Conservation (phyloP, 1,284 basidiomycete genomes). For the Cystobasidium slooffiae region DNA sequence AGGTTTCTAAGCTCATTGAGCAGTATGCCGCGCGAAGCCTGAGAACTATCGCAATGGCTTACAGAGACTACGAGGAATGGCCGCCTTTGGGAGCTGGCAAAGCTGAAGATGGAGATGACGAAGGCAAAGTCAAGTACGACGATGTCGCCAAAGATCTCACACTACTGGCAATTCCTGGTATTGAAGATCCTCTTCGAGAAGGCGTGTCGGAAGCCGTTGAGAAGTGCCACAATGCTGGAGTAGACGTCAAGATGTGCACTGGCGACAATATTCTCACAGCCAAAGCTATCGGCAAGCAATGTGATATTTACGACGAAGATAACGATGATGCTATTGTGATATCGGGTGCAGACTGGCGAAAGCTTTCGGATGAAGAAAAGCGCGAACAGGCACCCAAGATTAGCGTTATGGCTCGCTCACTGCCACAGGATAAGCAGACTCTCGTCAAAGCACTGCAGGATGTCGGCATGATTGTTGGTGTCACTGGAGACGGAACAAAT, state of each 20-base stretch:
- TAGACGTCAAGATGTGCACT: conserved; percentile 48
- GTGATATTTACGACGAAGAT: conserved; percentile 45
- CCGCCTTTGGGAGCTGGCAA: conserved; percentile 38
- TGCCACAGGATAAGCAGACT: conserved; percentile 62
- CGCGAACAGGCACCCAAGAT: conserved; percentile 44
- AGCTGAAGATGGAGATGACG: conserved; percentile 28
- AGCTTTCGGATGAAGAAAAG: conserved; percentile 45
- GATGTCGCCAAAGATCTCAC: conserved; percentile 44
- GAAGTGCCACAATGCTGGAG: conserved; percentile 45
- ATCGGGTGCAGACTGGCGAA: conserved; percentile 45
- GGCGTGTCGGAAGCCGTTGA: conserved; percentile 47
- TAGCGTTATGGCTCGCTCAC: conserved; percentile 46
- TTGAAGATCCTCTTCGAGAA: conserved; percentile 46
- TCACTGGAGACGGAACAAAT: conserved; percentile 72
- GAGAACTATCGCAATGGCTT: conserved; percentile 46
- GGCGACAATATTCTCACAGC: conserved; percentile 48
- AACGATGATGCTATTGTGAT: conserved; percentile 24
- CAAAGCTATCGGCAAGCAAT: conserved; percentile 47
- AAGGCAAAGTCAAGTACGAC: conserved; percentile 45
- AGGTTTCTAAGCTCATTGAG: conserved; percentile 39
- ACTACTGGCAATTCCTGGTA: conserved; percentile 46
- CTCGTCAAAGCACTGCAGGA: conserved; percentile 69
- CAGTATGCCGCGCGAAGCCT: conserved; percentile 46
- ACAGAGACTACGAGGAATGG: conserved; percentile 47
- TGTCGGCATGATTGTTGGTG: conserved; percentile 64